Conservation (phyloP, 2,329 filamentous ascomycete species). For the Blastomyces gilchristii region DNA sequence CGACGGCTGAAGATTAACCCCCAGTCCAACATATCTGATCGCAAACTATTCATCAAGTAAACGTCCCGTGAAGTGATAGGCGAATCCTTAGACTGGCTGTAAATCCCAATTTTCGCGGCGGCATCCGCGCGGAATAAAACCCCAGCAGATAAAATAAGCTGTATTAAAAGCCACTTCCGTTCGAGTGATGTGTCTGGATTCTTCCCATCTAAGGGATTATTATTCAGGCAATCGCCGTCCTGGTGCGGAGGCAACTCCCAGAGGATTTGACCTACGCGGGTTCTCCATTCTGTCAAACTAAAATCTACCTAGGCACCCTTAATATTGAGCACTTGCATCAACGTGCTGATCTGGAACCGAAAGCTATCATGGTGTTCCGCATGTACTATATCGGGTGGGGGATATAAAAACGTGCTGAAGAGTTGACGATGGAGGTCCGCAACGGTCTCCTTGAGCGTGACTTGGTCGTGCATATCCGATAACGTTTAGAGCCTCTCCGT, state of each 20-base stretch:
- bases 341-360: conserved; percentile 37
- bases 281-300: conserved; percentile 37
- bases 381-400: conserved; percentile 24
- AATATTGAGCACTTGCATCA: conserved; percentile 34
- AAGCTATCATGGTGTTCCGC: conserved; percentile 26
- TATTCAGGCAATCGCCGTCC: conserved; percentile 25
- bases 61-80: conserved; percentile 36
- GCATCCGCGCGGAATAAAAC: conserved; percentile 46
- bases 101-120: conserved; percentile 32
- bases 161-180: conserved; percentile 45
- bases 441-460: conserved; percentile 24
- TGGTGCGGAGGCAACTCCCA: conserved; percentile 32
- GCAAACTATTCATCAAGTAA: conserved; percentile 36
- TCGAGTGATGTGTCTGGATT: conserved; percentile 29
- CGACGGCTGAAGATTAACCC: conserved; percentile 45
- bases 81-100: conserved; percentile 31
- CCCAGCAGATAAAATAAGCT: conserved; percentile 46
- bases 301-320: conserved; percentile 41
- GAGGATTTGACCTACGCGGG: conserved; percentile 38
- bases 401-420: conserved; percentile 31
- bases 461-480: conserved; percentile 26
- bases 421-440: conserved; percentile 27
- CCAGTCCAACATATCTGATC: conserved; percentile 46
- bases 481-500: conserved; percentile 28
- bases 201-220: conserved; percentile 16